phyloP scores from a whole-genome alignment of 306 rosid species.

The Echinosophora koreensis region DNA sequence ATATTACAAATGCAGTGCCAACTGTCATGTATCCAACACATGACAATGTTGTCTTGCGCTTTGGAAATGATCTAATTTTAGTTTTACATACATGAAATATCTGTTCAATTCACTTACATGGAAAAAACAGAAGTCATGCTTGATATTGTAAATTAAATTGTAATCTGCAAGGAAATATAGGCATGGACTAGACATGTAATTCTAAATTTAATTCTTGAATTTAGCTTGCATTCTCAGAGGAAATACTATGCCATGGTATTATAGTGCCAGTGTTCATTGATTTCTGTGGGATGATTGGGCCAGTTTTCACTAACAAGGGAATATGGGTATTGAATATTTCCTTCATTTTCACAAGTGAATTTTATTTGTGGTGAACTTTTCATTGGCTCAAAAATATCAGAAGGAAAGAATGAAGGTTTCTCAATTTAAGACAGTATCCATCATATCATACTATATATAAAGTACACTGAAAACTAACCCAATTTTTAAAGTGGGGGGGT shows the following conservation, averaged over 20 bases:
- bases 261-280: conserved; percentile 30
- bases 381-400: too few species aligned
- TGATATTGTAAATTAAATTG: conserved; percentile 24
- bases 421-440: too few species aligned
- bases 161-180: conserved; percentile 29
- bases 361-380: conserved; percentile 26
- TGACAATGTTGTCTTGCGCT: conserved; percentile 32
- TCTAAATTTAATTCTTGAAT: conserved; percentile 30
- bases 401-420: too few species aligned
- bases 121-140: background rate
- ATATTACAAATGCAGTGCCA: conserved; percentile 39
- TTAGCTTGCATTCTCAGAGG: conserved; percentile 19
- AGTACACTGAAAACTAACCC: too few species aligned
- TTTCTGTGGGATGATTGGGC: conserved; percentile 30
- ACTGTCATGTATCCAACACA: conserved; percentile 23
- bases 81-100: conserved; percentile 5
- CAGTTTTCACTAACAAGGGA: conserved; percentile 20
- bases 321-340: conserved; percentile 22
- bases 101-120: conserved; percentile 9
- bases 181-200: conserved; percentile 29
- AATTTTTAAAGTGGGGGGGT: too few species aligned
- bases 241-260: conserved; percentile 7
- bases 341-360: conserved; percentile 18
- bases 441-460: too few species aligned
- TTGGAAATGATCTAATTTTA: conserved; percentile 18